phyloP scores from a whole-genome alignment of 306 rosid genomes.

The Fagus sylvatica region DNA sequence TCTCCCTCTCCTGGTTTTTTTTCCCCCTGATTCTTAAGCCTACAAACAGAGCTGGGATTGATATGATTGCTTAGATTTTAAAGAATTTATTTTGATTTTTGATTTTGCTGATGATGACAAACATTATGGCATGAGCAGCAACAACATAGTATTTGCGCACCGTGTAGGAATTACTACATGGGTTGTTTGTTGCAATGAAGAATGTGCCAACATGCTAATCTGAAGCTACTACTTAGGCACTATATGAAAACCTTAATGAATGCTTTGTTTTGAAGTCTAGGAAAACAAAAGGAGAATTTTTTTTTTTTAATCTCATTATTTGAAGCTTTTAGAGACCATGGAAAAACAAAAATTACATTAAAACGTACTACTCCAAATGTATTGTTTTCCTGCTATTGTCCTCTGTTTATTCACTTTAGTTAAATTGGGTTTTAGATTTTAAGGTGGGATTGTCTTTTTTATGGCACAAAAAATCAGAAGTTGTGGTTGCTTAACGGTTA shows the following conservation, averaged over 20 bases:
- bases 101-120: conserved; percentile 2
- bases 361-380: background rate
- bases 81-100: background rate
- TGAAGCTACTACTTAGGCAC: conserved; percentile 37
- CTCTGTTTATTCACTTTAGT: background rate
- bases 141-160: conserved; percentile 51
- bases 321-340: background rate
- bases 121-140: conserved; percentile 2
- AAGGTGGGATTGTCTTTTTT: background rate
- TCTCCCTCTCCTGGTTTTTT: background rate
- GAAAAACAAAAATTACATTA: too few species aligned
- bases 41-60: background rate
- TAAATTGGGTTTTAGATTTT: background rate
- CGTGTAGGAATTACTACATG: conserved; percentile 41
- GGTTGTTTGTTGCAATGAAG: conserved; percentile 58
- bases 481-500: background rate
- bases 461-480: background rate
- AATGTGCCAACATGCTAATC: conserved; percentile 89
- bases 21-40: background rate
- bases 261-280: background rate
- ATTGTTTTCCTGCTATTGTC: background rate
- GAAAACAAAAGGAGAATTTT: background rate
- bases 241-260: background rate
- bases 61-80: background rate
- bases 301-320: background rate